phyloP scores from a whole-genome alignment of 2,329 filamentous ascomycete genomes.

The Trichoderma koningii region DNA sequence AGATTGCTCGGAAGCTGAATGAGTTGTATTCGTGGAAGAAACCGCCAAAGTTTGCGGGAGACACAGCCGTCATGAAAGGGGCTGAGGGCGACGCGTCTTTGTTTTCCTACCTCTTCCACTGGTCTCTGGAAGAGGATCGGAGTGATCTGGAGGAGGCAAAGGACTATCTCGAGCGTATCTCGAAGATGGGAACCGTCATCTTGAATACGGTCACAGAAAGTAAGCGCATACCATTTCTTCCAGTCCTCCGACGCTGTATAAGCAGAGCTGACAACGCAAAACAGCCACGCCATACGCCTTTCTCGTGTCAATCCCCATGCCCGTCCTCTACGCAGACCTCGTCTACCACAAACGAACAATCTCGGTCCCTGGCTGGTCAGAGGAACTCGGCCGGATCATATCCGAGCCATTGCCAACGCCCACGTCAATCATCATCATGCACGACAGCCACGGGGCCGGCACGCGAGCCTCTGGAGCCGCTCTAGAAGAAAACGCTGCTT shows the following conservation, averaged over 20 bases:
- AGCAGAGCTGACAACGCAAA: not conserved
- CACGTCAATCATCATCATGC: not conserved
- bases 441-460: conserved; percentile 12
- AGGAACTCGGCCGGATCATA: conserved; percentile 6
- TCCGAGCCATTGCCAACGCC: not conserved
- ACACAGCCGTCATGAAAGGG: not conserved
- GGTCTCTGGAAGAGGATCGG: conserved; percentile 9
- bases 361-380: conserved; percentile 11
- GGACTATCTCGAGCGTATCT: conserved; percentile 2
- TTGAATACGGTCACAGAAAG: conserved; percentile 3
- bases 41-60: conserved; percentile 1
- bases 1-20: not conserved
- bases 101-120: not conserved
- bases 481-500: not conserved
- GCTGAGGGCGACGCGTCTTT: not conserved
- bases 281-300: conserved; percentile 4
- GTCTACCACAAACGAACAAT: not conserved
- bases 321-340: not conserved
- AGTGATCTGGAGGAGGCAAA: conserved; percentile 16
- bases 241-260: too few relatives aligned
- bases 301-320: not conserved
- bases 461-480: not conserved
- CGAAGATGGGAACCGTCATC: not conserved
- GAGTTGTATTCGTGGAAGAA: conserved; percentile 18
- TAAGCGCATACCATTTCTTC: not conserved